phyloP scores from a whole-genome alignment of 257 asterid genomes.

The Handroanthus guayacan region DNA sequence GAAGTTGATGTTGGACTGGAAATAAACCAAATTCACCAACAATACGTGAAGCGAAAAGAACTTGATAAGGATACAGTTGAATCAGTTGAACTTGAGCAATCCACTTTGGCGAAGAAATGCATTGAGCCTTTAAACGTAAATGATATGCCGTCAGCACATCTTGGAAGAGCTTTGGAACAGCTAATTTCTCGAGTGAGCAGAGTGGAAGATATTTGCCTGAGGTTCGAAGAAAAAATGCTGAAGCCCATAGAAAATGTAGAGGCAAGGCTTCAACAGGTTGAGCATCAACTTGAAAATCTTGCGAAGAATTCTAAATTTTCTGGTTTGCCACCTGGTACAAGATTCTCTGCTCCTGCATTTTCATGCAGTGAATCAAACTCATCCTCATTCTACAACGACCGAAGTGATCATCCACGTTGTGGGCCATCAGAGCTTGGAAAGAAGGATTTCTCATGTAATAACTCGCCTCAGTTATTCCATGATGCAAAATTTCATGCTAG shows the following conservation, averaged over 20 bases:
- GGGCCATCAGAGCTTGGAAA: conserved; percentile 52
- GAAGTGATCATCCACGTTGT: conserved; percentile 45
- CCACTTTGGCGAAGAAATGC: conserved; percentile 28
- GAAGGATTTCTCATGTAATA: conserved; percentile 48
- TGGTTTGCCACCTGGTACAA: conserved; percentile 57
- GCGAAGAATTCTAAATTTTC: conserved; percentile 49
- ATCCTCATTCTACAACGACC: conserved; percentile 61
- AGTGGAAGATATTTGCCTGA: conserved; percentile 83
- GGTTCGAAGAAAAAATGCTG: conserved; percentile 87
- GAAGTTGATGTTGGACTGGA: conserved; percentile 38
- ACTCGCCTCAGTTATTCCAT: conserved; percentile 41
- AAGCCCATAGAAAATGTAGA: conserved; percentile 86
- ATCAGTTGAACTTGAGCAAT: conserved; percentile 41
- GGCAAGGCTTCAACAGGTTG: conserved; percentile 77
- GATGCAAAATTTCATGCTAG: conserved; percentile 52
- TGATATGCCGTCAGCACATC: conserved; percentile 41
- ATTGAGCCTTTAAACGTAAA: conserved; percentile 36
- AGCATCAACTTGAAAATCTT: conserved; percentile 75
- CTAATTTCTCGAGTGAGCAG: conserved; percentile 72
- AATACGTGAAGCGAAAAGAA: conserved; percentile 45
- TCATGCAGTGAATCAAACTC: conserved; percentile 68
- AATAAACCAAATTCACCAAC: conserved; percentile 40
- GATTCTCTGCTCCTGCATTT: conserved; percentile 76
- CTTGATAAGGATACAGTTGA: conserved; percentile 43
- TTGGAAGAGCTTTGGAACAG: conserved; percentile 74